phyloP scores from a whole-genome alignment of 2,329 filamentous ascomycete species.

The Paracoccidioides brasiliensis region DNA sequence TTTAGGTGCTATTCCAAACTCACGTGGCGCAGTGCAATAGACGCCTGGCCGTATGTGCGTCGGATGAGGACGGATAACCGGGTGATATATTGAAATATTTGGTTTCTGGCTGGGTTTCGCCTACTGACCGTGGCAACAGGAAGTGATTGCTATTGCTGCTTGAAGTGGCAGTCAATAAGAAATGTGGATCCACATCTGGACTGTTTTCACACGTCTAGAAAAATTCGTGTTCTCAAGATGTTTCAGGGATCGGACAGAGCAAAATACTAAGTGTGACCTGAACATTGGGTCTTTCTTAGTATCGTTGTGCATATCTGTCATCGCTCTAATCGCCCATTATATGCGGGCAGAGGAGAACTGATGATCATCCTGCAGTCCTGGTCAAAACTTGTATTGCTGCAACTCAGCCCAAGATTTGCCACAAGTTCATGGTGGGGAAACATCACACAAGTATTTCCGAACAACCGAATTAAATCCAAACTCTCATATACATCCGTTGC shows the following conservation, averaged over 20 bases:
- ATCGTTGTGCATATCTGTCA: neutral
- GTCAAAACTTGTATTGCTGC: neutral
- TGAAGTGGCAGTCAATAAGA: neutral
- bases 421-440: neutral
- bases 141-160: neutral
- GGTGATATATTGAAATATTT: conserved; percentile 1
- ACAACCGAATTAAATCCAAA: neutral
- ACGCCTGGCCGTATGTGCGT: neutral
- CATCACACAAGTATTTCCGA: conserved; percentile 1
- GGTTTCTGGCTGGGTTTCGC: neutral
- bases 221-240: neutral
- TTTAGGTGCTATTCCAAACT: neutral
- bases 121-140: neutral
- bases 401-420: neutral
- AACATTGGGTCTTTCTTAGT: too few species aligned
- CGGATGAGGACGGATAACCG: neutral
- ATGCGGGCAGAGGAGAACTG: neutral
- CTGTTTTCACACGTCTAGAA: conserved; percentile 1
- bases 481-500: neutral
- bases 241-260: neutral
- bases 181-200: neutral
- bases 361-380: neutral
- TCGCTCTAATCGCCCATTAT: neutral
- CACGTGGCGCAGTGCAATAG: neutral
- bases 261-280: neutral